Evolutionary conservation across 2,329 filamentous ascomycete genomes (phyloP).

Genomic region (Calycina marina): DNA sequence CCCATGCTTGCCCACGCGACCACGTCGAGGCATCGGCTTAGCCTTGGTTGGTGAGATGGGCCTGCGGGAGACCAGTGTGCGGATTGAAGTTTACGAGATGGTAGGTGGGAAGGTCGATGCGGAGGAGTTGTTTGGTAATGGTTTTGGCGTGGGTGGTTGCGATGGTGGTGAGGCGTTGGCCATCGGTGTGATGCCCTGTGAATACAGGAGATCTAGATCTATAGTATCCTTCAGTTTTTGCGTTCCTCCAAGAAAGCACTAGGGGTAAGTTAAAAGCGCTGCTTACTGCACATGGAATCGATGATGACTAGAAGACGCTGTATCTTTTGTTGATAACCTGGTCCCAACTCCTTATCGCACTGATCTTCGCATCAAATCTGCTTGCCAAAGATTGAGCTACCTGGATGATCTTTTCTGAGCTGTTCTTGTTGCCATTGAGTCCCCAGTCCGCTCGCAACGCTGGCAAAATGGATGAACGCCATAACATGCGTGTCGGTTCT

Average conservation of each 20-base stretch:
- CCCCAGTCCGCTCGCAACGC: slow-evolving; percentile 23
- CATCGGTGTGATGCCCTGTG: slow-evolving; percentile 19
- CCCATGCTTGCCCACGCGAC: slow-evolving; percentile 20
- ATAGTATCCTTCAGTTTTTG: background rate
- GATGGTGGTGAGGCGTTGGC: slow-evolving; percentile 19
- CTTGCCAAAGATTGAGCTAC: slow-evolving; percentile 17
- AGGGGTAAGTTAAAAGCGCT: background rate
- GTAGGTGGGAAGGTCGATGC: slow-evolving; percentile 20
- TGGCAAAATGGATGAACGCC: slow-evolving; percentile 31
- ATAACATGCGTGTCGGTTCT: slow-evolving; percentile 29
- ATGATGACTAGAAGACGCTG: slow-evolving; percentile 19
- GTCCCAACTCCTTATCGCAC: slow-evolving; percentile 27
- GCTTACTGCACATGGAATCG: slow-evolving; percentile 21
- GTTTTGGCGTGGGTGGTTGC: slow-evolving; percentile 23
- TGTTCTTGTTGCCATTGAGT: slow-evolving; percentile 5
- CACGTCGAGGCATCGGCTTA: slow-evolving; percentile 26
- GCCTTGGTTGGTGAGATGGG: slow-evolving; percentile 27
- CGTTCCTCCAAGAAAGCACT: background rate
- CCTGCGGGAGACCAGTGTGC: slow-evolving; percentile 21
- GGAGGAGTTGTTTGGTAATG: slow-evolving; percentile 22
- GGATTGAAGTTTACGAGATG: slow-evolving; percentile 29
- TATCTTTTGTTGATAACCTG: slow-evolving; percentile 10
- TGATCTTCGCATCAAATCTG: slow-evolving; percentile 6
- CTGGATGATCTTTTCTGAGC: slow-evolving; percentile 9
- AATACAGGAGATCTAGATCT: slow-evolving; percentile 23